phyloP scores from a whole-genome alignment of 352 stramenopile genomes.

The Pythium periplocum region DNA sequence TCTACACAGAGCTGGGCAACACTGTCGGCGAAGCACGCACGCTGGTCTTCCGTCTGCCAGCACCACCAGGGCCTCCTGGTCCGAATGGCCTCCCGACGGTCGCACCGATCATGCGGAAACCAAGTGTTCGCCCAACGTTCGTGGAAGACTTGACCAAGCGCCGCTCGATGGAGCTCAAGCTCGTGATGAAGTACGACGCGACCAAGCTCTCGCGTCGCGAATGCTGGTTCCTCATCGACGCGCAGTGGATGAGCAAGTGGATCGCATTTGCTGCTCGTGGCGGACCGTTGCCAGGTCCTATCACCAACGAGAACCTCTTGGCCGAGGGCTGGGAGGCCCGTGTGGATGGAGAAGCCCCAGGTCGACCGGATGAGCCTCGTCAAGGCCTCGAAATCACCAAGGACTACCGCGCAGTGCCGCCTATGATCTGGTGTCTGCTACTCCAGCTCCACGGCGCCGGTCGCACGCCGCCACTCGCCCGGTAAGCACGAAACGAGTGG shows the following conservation, averaged over 20 bases:
- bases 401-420: slow-evolving; percentile 65
- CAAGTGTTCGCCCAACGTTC: slow-evolving; percentile 17
- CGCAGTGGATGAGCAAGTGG: slow-evolving; percentile 65
- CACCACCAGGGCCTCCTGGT: slow-evolving; percentile 4
- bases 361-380: slow-evolving; percentile 35
- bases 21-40: slow-evolving; percentile 23
- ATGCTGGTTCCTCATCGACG: slow-evolving; percentile 66
- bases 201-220: slow-evolving; percentile 53
- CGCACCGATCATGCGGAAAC: neutral
- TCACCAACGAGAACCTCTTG: slow-evolving; percentile 55
- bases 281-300: slow-evolving; percentile 41
- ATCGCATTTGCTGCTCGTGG: slow-evolving; percentile 39
- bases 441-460: slow-evolving; percentile 48
- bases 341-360: slow-evolving; percentile 15
- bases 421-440: slow-evolving; percentile 73
- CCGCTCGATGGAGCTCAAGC: slow-evolving; percentile 47
- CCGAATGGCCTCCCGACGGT: neutral
- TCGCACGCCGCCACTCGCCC: slow-evolving; percentile 31
- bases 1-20: slow-evolving; percentile 34
- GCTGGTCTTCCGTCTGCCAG: slow-evolving; percentile 43
- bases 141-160: slow-evolving; percentile 46
- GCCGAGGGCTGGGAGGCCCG: slow-evolving; percentile 39
- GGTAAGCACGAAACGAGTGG: slow-evolving; percentile 7
- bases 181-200: slow-evolving; percentile 52
- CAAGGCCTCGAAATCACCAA: slow-evolving; percentile 34